Base-by-base conservation (phyloP, 495 filamentous ascomycete genomes). In the Tetracladium setigerum region DNA sequence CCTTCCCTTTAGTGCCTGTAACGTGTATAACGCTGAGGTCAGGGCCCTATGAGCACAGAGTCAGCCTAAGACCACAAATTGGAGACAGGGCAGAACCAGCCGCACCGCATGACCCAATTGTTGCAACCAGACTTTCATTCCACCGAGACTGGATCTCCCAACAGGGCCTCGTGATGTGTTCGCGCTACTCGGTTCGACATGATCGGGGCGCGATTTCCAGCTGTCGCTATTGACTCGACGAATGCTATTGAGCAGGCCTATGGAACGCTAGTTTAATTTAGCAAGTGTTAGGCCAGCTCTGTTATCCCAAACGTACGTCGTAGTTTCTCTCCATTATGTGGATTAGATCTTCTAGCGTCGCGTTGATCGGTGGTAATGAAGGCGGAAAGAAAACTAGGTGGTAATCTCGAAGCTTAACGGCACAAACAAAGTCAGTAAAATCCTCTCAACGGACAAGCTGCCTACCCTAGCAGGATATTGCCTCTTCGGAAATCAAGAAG, bases 1-100 rank as follows among this genome's bases (percentile, higher is more conserved):
- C 89, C 64, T 95, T 95, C 48, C 89, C 89, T 67, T 95, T 95
- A n/a, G 88, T 95, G 33, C 89, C 89, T 10, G 88, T 84, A 18
- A 95, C 81, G 57, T 95, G 89, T 13, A 94, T 67, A 33, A 77
- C 68, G 53, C 87, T 88, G 33, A 95, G 65, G 4, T 67, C 67
- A n/a, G n/a, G n/a, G n/a, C n/a, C n/a, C n/a, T n/a, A n/a, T n/a
- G 53, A 87, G 75, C 45, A 95, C 73, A 59, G 94, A 86, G 17
- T 71, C 73, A 5, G 81, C 74, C 82, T 67, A 41, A 43, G 91
- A 89, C 48, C 87, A 39, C 30, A 16, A 6, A 30, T 47, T n/a
- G n/a, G n/a, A n/a, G n/a, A n/a, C n/a, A n/a, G n/a, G n/a, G n/a
- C n/a, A n/a, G n/a, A n/a, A n/a, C n/a, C n/a, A n/a, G n/a, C n/a